phyloP scores from a whole-genome alignment of 2,329 filamentous ascomycete genomes.

The Elsinoe batatas region DNA sequence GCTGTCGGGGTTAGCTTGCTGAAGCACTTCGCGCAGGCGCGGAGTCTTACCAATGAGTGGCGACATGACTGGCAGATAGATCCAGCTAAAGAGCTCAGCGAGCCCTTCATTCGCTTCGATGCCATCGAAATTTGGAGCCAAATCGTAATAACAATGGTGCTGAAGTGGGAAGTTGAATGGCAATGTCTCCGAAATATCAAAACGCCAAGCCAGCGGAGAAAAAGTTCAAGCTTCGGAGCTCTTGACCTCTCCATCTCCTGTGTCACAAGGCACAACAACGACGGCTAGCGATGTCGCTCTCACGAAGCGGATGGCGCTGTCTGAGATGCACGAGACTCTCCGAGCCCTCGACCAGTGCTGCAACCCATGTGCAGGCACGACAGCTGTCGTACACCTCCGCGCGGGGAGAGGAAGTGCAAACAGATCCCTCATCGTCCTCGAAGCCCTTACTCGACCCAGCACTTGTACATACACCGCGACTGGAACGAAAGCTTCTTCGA shows the following conservation, averaged over 20 bases:
- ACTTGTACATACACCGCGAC: slow-evolving; percentile 53
- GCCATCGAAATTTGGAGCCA: neutral
- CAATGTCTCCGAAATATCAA: neutral
- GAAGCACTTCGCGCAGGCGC: neutral
- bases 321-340: neutral
- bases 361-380: neutral
- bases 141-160: neutral
- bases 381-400: neutral
- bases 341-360: too few relatives aligned
- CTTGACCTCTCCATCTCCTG: neutral
- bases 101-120: slow-evolving; percentile 1
- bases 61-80: neutral
- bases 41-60: neutral
- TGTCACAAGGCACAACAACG: neutral
- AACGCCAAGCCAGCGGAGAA: slow-evolving; percentile 12
- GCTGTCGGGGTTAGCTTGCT: neutral
- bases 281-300: neutral
- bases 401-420: neutral
- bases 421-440: neutral
- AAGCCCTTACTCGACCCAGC: slow-evolving; percentile 47
- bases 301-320: slow-evolving; percentile 9
- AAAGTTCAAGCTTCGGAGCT: slow-evolving; percentile 9
- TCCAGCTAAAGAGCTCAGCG: neutral
- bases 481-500: slow-evolving; percentile 60
- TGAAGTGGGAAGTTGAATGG: neutral